phyloP scores from a whole-genome alignment of 805 yeast species.

The Ogataea nitratoaversa region DNA sequence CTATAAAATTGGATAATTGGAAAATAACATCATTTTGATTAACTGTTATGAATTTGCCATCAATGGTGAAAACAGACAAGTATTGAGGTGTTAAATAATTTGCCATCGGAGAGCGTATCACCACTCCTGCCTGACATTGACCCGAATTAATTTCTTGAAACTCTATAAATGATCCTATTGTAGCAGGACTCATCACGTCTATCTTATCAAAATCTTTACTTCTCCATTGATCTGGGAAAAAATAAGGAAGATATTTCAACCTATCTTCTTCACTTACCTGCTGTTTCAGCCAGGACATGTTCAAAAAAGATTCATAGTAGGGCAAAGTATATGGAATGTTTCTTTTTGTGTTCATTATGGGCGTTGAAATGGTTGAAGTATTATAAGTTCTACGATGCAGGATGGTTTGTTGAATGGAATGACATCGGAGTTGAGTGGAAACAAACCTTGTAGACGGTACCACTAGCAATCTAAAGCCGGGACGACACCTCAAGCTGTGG shows the following conservation, averaged over 20 bases:
- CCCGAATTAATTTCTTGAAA: slow-evolving; percentile 1
- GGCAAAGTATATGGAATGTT: background rate
- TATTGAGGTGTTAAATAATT: slow-evolving; percentile 5
- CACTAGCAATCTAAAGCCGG: too few species aligned
- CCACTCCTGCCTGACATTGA: slow-evolving; percentile 3
- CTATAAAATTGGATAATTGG: slow-evolving; percentile 5
- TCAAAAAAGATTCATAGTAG: background rate
- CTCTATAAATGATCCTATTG: slow-evolving; percentile 10
- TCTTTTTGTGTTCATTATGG: background rate
- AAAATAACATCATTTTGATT: slow-evolving; percentile 7
- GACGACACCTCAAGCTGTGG: too few species aligned
- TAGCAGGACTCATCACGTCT: background rate
- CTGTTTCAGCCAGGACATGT: background rate
- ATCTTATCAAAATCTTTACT: background rate
- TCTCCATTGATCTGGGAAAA: background rate
- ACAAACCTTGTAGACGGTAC: too few species aligned
- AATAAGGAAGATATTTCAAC: background rate
- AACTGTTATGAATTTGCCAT: slow-evolving; percentile 1
- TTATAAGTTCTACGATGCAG: too few species aligned
- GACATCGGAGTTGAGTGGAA: too few species aligned
- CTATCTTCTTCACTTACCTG: background rate
- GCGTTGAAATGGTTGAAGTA: too few species aligned
- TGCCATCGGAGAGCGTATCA: slow-evolving; percentile 2
- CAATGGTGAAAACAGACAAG: slow-evolving; percentile 3
- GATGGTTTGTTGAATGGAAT: too few species aligned